Evolutionary conservation across 495 filamentous ascomycete genomes (phyloP).

Genomic region (Xylaria castorea): DNA sequence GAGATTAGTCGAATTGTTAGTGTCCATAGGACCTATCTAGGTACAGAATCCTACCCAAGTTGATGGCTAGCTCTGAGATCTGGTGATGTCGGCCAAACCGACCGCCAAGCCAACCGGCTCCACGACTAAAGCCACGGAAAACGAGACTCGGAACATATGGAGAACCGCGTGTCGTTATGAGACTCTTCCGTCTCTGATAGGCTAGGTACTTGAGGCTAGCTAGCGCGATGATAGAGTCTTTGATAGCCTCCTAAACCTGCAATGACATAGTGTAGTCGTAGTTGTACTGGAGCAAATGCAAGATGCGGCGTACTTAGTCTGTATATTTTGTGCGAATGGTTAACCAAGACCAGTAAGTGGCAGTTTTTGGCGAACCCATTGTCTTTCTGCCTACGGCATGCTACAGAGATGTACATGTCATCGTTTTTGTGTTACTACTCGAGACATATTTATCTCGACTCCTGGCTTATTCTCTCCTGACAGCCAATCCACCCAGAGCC

Average conservation of each 20-base stretch:
- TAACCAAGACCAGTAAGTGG: conserved; percentile 1
- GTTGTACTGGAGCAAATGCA: neutral
- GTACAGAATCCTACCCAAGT: conserved; percentile 18
- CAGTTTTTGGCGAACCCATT: conserved; percentile 20
- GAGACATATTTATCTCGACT: neutral
- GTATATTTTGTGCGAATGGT: neutral
- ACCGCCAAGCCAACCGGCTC: neutral
- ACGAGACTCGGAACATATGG: neutral
- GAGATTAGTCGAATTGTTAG: neutral
- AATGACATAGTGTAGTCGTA: neutral
- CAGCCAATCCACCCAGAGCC: neutral
- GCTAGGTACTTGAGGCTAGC: neutral
- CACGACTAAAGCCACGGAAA: conserved; percentile 1
- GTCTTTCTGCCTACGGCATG: neutral
- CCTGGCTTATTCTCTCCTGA: neutral
- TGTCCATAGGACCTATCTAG: conserved; percentile 6
- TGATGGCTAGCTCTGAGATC: conserved; percentile 15
- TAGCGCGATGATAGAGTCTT: neutral
- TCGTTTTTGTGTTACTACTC: neutral
- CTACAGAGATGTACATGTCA: neutral
- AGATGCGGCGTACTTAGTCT: conserved; percentile 5
- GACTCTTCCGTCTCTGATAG: neutral
- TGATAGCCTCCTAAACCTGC: neutral
- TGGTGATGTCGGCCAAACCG: conserved; percentile 25
- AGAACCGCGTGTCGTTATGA: neutral